Percentiles rank a stretch among this genome's conserved stretches.
Evolutionary conservation across 371 early-diverging fungal species (phyloP).

Genomic region (Mortierella sp.): DNA sequence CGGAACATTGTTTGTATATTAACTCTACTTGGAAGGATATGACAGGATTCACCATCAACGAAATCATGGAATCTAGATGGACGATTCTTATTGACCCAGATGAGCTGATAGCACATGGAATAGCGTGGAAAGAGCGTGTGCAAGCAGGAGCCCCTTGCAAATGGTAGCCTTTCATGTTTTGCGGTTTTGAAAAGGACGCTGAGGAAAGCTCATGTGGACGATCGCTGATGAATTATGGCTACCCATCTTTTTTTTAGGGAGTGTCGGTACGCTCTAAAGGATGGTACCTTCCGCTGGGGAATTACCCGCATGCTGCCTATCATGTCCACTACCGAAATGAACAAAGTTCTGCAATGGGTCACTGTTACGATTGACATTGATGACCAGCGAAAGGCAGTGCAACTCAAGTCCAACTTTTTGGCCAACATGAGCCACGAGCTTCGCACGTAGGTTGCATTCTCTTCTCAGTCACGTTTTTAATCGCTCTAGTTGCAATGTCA

Average conservation of each 20-base stretch:
- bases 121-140: constrained; percentile 40
- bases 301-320: constrained; percentile 47
- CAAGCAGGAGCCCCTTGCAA: constrained; percentile 35
- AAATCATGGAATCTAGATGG: constrained; percentile 31
- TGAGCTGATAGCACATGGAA: constrained; percentile 14
- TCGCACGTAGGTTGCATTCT: constrained; percentile 37
- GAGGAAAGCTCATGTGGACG: too few species aligned
- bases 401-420: constrained; percentile 61
- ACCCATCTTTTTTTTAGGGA: constrained; percentile 39
- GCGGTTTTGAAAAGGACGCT: too few species aligned
- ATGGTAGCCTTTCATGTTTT: constrained; percentile 17
- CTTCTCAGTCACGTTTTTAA: not conserved
- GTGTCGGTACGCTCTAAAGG: constrained; percentile 36
- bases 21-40: constrained; percentile 46
- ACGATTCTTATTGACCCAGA: constrained; percentile 26
- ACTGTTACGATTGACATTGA: constrained; percentile 53
- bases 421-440: constrained; percentile 66
- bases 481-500: not conserved
- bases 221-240: not conserved
- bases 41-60: constrained; percentile 36
- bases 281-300: constrained; percentile 40
- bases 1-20: constrained; percentile 31
- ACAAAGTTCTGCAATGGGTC: constrained; percentile 46
- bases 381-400: constrained; percentile 46
- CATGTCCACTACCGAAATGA: constrained; percentile 8